phyloP scores from a whole-genome alignment of 208 protist species.

The Trypanosoma congolense region DNA sequence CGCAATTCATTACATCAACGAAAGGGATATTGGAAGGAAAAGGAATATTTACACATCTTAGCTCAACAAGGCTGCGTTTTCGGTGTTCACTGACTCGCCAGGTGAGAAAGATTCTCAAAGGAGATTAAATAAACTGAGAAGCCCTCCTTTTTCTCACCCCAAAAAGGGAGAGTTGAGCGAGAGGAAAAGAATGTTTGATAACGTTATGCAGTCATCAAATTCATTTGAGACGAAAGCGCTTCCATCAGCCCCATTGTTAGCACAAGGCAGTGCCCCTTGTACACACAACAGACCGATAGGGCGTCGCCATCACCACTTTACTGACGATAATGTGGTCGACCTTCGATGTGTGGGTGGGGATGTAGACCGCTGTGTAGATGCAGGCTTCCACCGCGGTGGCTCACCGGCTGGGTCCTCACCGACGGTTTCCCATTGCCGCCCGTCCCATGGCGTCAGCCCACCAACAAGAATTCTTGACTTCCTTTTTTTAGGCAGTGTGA shows the following conservation, averaged over 20 bases:
- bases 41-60: no score
- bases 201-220: conserved; percentile 2
- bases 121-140: no score
- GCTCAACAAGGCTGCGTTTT: no score
- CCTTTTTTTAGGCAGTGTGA: conserved; percentile 69
- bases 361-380: not conserved
- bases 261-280: conserved; percentile 5
- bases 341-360: conserved; percentile 11
- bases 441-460: conserved; percentile 18
- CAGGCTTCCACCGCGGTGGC: not conserved
- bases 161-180: no score
- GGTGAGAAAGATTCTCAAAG: no score
- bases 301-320: conserved; percentile 14
- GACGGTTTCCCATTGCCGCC: not conserved
- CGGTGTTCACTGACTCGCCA: no score
- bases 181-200: no score
- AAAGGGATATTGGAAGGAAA: no score
- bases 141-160: no score
- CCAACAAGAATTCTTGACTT: conserved; percentile 72
- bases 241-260: conserved; percentile 18
- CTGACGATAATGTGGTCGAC: conserved; percentile 21
- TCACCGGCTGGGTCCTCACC: not conserved
- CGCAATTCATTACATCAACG: no score
- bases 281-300: not conserved
- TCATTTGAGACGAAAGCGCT: not conserved